phyloP scores from a whole-genome alignment of 1,139 yeast genomes.

The Debaryomyces fabryi region DNA sequence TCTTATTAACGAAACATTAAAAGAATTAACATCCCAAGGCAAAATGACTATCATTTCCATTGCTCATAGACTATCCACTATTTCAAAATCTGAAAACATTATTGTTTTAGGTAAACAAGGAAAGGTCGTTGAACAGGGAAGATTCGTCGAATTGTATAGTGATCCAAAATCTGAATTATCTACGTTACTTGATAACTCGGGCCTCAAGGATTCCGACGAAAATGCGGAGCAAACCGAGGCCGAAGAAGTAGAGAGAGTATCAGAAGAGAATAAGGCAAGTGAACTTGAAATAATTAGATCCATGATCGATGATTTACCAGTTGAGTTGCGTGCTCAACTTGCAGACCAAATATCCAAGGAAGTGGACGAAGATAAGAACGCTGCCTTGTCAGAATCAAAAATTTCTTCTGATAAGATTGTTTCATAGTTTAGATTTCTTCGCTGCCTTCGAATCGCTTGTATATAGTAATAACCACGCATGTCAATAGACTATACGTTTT shows the following conservation, averaged over 20 bases:
- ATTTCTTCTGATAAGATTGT: constrained; percentile 10
- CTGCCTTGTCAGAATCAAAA: constrained; percentile 14
- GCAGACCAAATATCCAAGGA: constrained; percentile 32
- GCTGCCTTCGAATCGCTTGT: background rate
- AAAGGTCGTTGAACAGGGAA: constrained; percentile 45
- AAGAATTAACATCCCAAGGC: constrained; percentile 53
- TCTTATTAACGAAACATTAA: constrained; percentile 61
- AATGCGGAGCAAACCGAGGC: constrained; percentile 20
- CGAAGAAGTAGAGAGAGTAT: constrained; percentile 26
- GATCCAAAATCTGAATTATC: constrained; percentile 48
- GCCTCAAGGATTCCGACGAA: constrained; percentile 25
- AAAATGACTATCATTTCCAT: constrained; percentile 87
- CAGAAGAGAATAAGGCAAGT: constrained; percentile 21
- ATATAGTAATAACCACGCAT: background rate
- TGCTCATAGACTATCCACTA: constrained; percentile 89
- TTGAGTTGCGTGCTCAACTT: constrained; percentile 35
- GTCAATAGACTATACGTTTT: background rate
- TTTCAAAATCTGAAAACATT: constrained; percentile 55
- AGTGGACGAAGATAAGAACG: constrained; percentile 22
- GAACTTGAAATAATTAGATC: constrained; percentile 31
- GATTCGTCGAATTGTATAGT: constrained; percentile 46
- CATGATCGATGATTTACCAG: constrained; percentile 43
- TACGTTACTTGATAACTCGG: constrained; percentile 44
- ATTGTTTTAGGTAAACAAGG: constrained; percentile 56
- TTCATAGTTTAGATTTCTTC: background rate